Evolutionary conservation across 306 rosid genomes (phyloP), one percentile per base, ranked within the genome.

Genomic region (Dalbergia cochinchinensis): DNA sequence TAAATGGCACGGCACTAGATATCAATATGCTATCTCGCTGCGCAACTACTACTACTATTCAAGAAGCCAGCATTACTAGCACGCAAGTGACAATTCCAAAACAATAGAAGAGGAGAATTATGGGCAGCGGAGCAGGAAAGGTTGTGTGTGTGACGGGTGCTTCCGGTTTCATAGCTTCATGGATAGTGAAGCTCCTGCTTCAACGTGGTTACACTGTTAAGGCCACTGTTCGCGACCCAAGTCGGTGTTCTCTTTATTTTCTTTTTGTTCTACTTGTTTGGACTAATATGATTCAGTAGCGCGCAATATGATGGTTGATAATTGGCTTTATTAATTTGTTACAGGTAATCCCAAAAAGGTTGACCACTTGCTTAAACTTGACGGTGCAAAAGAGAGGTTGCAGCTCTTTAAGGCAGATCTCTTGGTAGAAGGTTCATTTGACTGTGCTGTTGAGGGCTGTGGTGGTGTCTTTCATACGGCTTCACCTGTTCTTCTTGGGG

Each of bases 131-230:
- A 13, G 39, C 0, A 35, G 85, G 82, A 18, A 78, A 78, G 34
- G 31, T 88, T 33, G 91, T 83, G 45, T 86, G 91, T 42, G 86
- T 88, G 6, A 88, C 91, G 0, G 91, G 91, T 54, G 91, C 78
- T 73, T 79, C 89, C 4, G 92, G 92, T 10, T 88, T 35, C 22
- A 86, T 86, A 4, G 92, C 92, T 11, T 88, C 92, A 7, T 88
- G 89, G 88, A 75, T 88, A 1, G 90, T 87, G 48, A 89, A 85
- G 63, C 63, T 80, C 39, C 89, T 89, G 7, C 83, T 89, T 14
- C 74, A 62, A 26, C 87, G 84, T n/a, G 89, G 92, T 42, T 89
- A 89, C 78, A 75, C 74, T 5, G 86, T 89, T 44, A 87, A 57
- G 41, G 90, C 85, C 70, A 78, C 90, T n/a, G 86, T 89, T 75